Base-by-base conservation (phyloP, 768 basidiomycete genomes). In the Tulasnella sp. region DNA sequence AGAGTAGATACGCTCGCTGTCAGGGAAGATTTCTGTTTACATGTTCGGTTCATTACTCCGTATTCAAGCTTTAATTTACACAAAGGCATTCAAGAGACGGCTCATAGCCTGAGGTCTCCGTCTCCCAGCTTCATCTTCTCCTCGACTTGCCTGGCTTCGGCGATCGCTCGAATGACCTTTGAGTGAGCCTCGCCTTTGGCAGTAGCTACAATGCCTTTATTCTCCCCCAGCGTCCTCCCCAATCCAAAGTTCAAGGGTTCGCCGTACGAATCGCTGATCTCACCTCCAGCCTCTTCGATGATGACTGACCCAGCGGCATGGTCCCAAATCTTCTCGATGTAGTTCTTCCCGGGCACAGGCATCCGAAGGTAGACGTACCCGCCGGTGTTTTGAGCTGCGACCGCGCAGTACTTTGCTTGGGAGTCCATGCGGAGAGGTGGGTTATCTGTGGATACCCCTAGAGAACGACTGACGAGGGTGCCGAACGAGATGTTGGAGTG, bases 321-420 rank as follows among this genome's bases (percentile, higher is more conserved):
- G 77, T 98, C 96, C 95, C 96, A 99, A n/a, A 98, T 95, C 82
- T 98, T 98, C 80, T 98, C 96, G 74, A 82, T 79, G 79, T 98
- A 98, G 1, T 89, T 90, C 3, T 86, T 82, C 5, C 87, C 88
- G 0, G 75, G 72, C 2, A 88, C 88, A 0, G 92, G 92, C 84
- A 93, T 89, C 8, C 92, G 84, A 52, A 94, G 81, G 78, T 94
- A 96, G 40, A 87, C 86, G 1, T 88, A 89, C 0, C 94, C 95
- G 0, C 95, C 94, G 7, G 62, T 37, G 17, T 29, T 40, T 65
- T 72, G 71, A 8, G 71, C 37, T 2, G 71, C 71, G 16, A 98
- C 86, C 77, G 89, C 88, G 36, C 90, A 87, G 76, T 98, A 98
- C 81, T 98, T 99, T 1, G 95, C 94, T 79, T 98, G 95, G 78